A percentile compares a stretch with the other conserved stretches of the same genome.
These are phyloP conservation scores for Neopestalotiopsis sp. DNA, from an alignment of 2,329 filamentous ascomycete genomes.

Conservation along the genomic window DNA sequence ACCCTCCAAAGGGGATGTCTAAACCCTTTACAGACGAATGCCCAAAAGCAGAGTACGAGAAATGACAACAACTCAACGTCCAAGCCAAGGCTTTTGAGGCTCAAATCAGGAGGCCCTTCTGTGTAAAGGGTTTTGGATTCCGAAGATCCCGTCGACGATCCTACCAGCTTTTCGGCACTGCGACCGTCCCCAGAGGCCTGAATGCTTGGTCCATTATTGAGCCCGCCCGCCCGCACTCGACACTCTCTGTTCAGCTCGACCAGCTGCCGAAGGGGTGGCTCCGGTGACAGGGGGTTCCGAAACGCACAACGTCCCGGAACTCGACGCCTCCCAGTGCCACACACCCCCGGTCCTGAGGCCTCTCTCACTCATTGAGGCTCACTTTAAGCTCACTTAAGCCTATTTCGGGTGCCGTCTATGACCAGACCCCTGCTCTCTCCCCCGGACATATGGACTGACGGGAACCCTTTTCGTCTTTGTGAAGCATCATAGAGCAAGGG, in stretches of 20 bases:
- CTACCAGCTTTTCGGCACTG: neutral
- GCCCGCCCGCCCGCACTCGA: neutral
- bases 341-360: neutral
- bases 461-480: neutral
- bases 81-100: neutral
- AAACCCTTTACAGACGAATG: neutral
- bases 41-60: neutral
- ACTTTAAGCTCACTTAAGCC: neutral
- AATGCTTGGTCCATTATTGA: neutral
- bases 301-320: constrained; percentile 20
- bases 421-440: neutral
- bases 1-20: neutral
- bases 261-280: constrained; percentile 6
- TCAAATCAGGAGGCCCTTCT: neutral
- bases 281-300: constrained; percentile 19
- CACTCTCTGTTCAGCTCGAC: neutral
- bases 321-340: too few species aligned
- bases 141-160: constrained; percentile 11
- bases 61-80: neutral
- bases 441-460: neutral
- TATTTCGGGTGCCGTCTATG: neutral
- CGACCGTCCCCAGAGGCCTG: neutral
- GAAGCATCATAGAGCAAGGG: neutral
- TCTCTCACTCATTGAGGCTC: neutral
- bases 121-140: constrained; percentile 9